These are phyloP conservation scores for Tricholoma hemisulphureum DNA, from an alignment of 768 basidiomycete species.

Conservation along the genomic window DNA sequence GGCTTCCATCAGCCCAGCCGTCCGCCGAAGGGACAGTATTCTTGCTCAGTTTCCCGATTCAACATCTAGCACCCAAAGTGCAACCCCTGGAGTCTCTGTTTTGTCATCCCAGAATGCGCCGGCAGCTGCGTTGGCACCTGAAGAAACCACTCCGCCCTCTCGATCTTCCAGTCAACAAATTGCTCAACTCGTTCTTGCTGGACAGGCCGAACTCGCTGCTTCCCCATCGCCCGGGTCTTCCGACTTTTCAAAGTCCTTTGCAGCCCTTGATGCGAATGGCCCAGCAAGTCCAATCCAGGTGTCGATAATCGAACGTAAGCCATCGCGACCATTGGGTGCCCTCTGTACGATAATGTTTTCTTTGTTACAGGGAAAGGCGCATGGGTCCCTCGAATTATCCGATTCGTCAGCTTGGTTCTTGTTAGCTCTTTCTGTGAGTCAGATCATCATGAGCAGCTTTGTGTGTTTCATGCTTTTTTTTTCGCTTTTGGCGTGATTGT, in stretches of 20 bases:
- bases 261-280: slow-evolving; percentile 42
- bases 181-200: slow-evolving; percentile 48
- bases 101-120: not conserved
- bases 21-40: slow-evolving; percentile 65
- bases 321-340: not conserved
- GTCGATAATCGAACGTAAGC: slow-evolving; percentile 77
- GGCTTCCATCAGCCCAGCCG: slow-evolving; percentile 59
- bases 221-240: slow-evolving; percentile 23
- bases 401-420: slow-evolving; percentile 56
- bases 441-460: not conserved
- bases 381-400: slow-evolving; percentile 59
- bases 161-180: slow-evolving; percentile 39
- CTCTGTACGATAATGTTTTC: slow-evolving; percentile 6
- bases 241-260: slow-evolving; percentile 42
- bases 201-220: slow-evolving; percentile 22
- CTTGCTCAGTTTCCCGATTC: slow-evolving; percentile 36
- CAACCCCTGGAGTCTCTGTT: slow-evolving; percentile 17
- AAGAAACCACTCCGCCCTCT: slow-evolving; percentile 8
- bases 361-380: slow-evolving; percentile 59
- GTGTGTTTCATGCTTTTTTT: not conserved
- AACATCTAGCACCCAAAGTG: slow-evolving; percentile 3
- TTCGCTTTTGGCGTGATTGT: not conserved
- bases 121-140: slow-evolving; percentile 7
- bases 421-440: slow-evolving; percentile 67
- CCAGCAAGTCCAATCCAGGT: slow-evolving; percentile 71